Conservation (phyloP, 352 stramenopile genomes). For the Globisporangium polare region DNA sequence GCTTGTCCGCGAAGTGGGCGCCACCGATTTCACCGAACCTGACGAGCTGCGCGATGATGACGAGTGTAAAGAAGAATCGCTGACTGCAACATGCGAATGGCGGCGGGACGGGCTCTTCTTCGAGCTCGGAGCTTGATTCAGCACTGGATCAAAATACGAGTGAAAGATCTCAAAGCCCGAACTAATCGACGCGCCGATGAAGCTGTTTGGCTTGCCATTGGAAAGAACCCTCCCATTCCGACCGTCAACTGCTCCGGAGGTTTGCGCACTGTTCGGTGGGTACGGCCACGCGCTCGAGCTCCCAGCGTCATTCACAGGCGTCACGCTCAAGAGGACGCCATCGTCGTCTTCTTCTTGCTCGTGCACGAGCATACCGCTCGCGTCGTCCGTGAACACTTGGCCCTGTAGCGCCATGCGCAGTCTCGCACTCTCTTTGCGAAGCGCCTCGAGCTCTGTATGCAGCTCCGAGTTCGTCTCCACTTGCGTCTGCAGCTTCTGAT, state of each 20-base stretch:
- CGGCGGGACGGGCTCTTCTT: neutral
- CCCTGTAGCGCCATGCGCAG: slow-evolving; percentile 57
- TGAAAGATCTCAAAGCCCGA: slow-evolving; percentile 74
- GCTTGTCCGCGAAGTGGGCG: slow-evolving; percentile 7
- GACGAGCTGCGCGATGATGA: neutral
- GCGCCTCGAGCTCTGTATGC: slow-evolving; percentile 53
- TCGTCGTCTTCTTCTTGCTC: slow-evolving; percentile 76
- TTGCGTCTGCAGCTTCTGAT: slow-evolving; percentile 68
- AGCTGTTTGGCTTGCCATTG: slow-evolving; percentile 26
- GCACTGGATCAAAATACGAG: slow-evolving; percentile 61
- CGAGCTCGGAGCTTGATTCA: neutral
- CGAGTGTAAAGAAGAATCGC: neutral
- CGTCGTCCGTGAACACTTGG: slow-evolving; percentile 70
- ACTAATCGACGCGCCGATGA: slow-evolving; percentile 57
- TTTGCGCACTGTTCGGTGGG: neutral
- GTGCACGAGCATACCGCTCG: slow-evolving; percentile 62
- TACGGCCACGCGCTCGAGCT: slow-evolving; percentile 1
- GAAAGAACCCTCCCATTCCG: slow-evolving; percentile 12
- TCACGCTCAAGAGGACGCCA: slow-evolving; percentile 72
- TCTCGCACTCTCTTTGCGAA: slow-evolving; percentile 60
- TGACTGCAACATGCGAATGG: neutral
- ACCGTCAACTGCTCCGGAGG: neutral
- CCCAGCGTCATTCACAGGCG: slow-evolving; percentile 27
- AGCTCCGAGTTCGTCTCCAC: slow-evolving; percentile 72
- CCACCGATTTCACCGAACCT: neutral